These are phyloP conservation scores for Gonium pectorale DNA, from an alignment of 139 green algal species.

Conservation along the genomic window DNA sequence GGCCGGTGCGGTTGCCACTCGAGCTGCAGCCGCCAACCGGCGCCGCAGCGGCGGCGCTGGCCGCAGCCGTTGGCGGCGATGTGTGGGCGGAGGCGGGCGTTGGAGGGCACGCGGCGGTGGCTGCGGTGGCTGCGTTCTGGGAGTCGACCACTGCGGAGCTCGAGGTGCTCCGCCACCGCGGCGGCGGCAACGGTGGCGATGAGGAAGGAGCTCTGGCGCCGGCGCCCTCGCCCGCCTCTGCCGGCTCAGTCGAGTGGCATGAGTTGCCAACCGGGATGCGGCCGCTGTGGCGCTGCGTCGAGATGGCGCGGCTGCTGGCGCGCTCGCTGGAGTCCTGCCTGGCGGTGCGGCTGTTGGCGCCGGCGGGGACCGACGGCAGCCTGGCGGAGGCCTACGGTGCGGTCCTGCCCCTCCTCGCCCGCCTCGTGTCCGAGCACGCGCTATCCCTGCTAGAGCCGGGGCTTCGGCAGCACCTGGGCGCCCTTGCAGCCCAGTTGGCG, in stretches of 20 bases:
- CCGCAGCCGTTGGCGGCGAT: background rate
- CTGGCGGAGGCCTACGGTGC: slow-evolving; percentile 9
- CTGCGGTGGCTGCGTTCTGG: slow-evolving; percentile 6
- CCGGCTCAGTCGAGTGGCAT: too few species aligned
- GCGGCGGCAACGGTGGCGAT: background rate
- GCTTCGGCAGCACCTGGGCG: background rate
- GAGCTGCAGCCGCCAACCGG: background rate
- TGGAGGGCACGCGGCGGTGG: slow-evolving; percentile 11
- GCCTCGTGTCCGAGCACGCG: background rate
- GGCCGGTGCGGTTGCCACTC: background rate
- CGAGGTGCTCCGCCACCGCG: background rate
- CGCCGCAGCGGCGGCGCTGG: background rate
- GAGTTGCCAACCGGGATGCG: slow-evolving; percentile 12
- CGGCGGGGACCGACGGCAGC: background rate
- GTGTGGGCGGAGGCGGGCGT: background rate
- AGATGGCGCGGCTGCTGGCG: background rate
- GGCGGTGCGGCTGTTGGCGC: background rate
- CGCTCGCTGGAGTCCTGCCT: background rate
- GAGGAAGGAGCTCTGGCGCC: background rate
- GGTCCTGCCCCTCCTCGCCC: background rate
- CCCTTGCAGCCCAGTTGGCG: background rate
- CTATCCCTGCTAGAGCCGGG: background rate
- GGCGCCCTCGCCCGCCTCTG: background rate
- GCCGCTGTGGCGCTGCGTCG: slow-evolving; percentile 18
- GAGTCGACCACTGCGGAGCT: background rate